Evolutionary conservation across 129 eudicot genomes (phyloP).

Genomic region (Pittosporum tobira): DNA sequence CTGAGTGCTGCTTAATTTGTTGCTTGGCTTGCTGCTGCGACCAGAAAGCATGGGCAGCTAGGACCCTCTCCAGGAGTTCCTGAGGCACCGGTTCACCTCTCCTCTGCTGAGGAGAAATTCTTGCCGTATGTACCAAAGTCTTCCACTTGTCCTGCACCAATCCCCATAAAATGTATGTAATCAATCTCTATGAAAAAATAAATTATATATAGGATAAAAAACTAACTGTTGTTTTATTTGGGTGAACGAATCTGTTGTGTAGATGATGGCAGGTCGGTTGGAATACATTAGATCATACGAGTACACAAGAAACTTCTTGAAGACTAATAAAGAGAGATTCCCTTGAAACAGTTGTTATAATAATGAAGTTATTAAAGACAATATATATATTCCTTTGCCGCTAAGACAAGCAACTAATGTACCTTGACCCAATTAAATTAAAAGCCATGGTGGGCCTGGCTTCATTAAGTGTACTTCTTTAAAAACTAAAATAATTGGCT

Average conservation of each 20-base stretch:
- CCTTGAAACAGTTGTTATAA: not conserved
- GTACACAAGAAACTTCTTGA: not conserved
- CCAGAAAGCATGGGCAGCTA: constrained; percentile 90
- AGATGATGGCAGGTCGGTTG: not conserved
- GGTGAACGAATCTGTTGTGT: not conserved
- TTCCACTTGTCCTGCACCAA: constrained; percentile 91
- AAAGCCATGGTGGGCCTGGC: constrained; percentile 9
- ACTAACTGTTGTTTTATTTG: no score
- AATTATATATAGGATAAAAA: no score
- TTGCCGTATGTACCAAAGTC: constrained; percentile 95
- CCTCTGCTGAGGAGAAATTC: constrained; percentile 94
- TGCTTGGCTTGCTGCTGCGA: constrained; percentile 79
- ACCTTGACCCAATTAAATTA: constrained; percentile 12
- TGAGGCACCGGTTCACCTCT: constrained; percentile 99
- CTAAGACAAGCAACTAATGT: constrained; percentile 14
- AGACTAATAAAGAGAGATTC: constrained; percentile 6
- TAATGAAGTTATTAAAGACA: constrained; percentile 7
- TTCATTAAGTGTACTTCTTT: not conserved
- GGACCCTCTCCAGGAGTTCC: constrained; percentile 82
- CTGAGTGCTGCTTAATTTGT: constrained; percentile 52
- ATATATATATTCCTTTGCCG: constrained; percentile 7
- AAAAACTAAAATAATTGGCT: not conserved
- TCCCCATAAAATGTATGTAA: constrained; percentile 6
- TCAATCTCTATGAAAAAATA: no score
- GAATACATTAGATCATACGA: not conserved